Evolutionary conservation across 2,329 filamentous ascomycete genomes (phyloP).

Genomic region (Stachybotrys elegans): DNA sequence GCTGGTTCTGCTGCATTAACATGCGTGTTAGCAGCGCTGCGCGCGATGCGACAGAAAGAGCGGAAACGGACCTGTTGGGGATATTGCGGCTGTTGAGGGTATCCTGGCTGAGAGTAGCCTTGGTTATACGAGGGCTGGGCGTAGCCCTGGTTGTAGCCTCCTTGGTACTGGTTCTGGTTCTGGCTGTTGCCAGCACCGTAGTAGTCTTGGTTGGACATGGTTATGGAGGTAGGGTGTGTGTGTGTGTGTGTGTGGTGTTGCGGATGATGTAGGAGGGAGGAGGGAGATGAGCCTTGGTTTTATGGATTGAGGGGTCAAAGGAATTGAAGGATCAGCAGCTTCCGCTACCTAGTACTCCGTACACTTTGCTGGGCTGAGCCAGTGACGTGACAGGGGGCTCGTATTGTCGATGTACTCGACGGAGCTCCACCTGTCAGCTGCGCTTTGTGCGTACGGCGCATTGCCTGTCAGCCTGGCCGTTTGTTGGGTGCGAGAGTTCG

Average conservation of each 20-base stretch:
- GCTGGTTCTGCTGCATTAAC: constrained; percentile 10
- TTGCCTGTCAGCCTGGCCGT: too few species aligned
- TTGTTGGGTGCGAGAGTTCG: too few species aligned
- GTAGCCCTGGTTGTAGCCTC: constrained; percentile 14
- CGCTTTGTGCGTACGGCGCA: too few species aligned
- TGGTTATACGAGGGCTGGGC: constrained; percentile 14
- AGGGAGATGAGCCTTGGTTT: background rate
- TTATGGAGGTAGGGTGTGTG: constrained; percentile 1
- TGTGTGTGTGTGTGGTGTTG: background rate
- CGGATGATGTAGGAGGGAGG: background rate
- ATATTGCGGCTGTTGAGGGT: background rate
- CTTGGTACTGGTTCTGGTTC: constrained; percentile 9
- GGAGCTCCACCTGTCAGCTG: too few species aligned
- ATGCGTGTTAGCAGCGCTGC: background rate
- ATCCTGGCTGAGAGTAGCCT: constrained; percentile 8
- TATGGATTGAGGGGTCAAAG: too few species aligned
- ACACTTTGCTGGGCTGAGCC: too few species aligned
- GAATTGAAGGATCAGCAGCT: too few species aligned
- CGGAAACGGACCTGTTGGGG: background rate
- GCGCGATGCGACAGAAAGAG: too few species aligned
- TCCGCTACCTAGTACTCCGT: too few species aligned
- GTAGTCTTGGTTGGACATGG: constrained; percentile 33
- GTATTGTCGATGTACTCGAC: too few species aligned
- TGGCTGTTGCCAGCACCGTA: constrained; percentile 22
- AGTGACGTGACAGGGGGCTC: too few species aligned